These are phyloP conservation scores for Aspergillus glaucus DNA, from an alignment of 2,329 filamentous ascomycete genomes.

Conservation along the genomic window DNA sequence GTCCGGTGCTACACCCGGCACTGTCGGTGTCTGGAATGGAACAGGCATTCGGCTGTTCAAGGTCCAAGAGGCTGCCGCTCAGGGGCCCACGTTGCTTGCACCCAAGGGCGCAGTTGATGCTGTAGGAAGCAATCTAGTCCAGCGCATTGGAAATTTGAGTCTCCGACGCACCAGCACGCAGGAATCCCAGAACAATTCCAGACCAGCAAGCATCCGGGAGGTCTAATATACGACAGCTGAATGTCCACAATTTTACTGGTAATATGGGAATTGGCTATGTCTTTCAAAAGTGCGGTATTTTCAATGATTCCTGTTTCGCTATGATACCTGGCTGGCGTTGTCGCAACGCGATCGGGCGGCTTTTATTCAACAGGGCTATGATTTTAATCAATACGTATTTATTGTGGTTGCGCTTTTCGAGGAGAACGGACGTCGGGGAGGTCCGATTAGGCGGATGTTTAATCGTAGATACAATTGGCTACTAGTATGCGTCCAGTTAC, in stretches of 20 bases:
- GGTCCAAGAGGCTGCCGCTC: conserved; percentile 75
- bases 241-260: background rate
- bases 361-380: too few relatives aligned
- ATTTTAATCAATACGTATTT: too few relatives aligned
- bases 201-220: conserved; percentile 30
- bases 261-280: background rate
- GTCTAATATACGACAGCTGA: conserved; percentile 18
- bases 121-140: conserved; percentile 83
- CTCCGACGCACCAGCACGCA: conserved; percentile 41
- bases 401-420: too few relatives aligned
- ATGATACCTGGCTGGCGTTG: conserved; percentile 16
- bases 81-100: conserved; percentile 73
- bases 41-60: conserved; percentile 83
- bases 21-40: conserved; percentile 89
- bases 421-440: too few relatives aligned
- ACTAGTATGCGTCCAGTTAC: too few relatives aligned
- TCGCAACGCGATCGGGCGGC: too few relatives aligned
- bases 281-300: conserved; percentile 6
- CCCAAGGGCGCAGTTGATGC: conserved; percentile 89
- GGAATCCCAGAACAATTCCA: conserved; percentile 23
- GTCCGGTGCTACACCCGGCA: conserved; percentile 59
- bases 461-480: too few relatives aligned
- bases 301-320: conserved; percentile 8
- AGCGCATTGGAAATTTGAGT: conserved; percentile 75
- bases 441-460: too few relatives aligned